These are phyloP conservation scores for Saccharomyces paradoxus DNA, from an alignment of 805 yeast genomes.

Conservation along the genomic window DNA sequence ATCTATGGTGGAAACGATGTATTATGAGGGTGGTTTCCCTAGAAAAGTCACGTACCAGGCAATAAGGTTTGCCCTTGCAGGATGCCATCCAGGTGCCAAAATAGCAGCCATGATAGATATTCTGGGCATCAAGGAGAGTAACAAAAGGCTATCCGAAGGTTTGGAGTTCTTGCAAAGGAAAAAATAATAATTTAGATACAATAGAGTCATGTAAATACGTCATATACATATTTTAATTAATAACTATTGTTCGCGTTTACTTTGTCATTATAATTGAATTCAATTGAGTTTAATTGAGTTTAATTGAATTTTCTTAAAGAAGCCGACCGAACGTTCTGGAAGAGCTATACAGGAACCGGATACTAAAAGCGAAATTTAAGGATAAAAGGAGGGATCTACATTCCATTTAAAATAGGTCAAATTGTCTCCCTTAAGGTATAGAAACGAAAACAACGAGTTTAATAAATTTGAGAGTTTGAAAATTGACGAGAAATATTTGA, in stretches of 20 bases:
- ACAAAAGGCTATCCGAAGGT: conserved; percentile 20
- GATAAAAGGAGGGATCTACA: not conserved
- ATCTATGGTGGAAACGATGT: not conserved
- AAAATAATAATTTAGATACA: not conserved
- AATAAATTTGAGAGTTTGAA: not conserved
- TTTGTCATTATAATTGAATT: not conserved
- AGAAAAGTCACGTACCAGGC: conserved; percentile 44
- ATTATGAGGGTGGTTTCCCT: conserved; percentile 4
- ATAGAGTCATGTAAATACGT: not conserved
- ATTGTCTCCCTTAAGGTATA: not conserved
- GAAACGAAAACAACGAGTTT: not conserved
- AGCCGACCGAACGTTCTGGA: not conserved
- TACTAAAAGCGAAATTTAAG: not conserved
- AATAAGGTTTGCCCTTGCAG: conserved; percentile 62
- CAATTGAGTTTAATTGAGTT: no score
- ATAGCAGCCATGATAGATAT: conserved; percentile 49
- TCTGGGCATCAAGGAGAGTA: conserved; percentile 40
- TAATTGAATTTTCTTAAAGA: not conserved
- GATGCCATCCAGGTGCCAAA: conserved; percentile 60
- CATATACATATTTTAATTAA: not conserved
- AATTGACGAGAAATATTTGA: not conserved
- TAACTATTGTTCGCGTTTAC: not conserved
- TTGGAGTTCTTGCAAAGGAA: not conserved
- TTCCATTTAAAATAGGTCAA: not conserved
- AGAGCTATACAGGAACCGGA: not conserved